Conservation (phyloP, 257 asterid species). For the Primulina tabacum region DNA sequence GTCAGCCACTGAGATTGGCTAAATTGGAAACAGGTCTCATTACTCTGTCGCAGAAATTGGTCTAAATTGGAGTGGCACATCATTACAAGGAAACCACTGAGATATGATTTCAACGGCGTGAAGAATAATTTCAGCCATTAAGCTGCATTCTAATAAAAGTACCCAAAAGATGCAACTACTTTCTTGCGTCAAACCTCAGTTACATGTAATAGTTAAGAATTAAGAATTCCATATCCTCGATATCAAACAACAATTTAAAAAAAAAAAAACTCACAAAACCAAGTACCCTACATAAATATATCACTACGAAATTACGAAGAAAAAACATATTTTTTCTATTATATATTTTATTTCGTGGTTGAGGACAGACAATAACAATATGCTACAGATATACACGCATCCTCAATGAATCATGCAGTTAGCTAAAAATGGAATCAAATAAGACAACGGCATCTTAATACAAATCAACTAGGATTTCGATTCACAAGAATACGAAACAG, state of each 20-base stretch:
- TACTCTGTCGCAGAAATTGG: constrained; percentile 13
- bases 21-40: not conserved
- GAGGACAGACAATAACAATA: not conserved
- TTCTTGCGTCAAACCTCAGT: constrained; percentile 19
- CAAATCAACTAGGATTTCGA: constrained; percentile 16
- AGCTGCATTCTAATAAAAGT: constrained; percentile 18
- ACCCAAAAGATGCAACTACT: constrained; percentile 1
- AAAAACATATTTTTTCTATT: not conserved
- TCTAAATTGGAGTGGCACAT: constrained; percentile 9
- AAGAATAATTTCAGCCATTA: constrained; percentile 1
- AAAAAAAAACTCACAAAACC: not conserved
- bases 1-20: not conserved
- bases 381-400: not conserved
- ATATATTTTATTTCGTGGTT: not conserved
- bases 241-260: not conserved
- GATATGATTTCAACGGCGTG: not conserved
- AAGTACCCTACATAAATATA: not conserved
- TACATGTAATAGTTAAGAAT: constrained; percentile 6
- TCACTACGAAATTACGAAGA: constrained; percentile 1
- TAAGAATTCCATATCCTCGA: not conserved
- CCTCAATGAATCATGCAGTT: not conserved
- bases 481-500: constrained; percentile 8
- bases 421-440: not conserved
- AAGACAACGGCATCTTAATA: constrained; percentile 15
- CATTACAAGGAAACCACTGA: not conserved